Base-by-base conservation (phyloP, 2,329 filamentous ascomycete genomes). In the Phialemoniopsis sp. region DNA sequence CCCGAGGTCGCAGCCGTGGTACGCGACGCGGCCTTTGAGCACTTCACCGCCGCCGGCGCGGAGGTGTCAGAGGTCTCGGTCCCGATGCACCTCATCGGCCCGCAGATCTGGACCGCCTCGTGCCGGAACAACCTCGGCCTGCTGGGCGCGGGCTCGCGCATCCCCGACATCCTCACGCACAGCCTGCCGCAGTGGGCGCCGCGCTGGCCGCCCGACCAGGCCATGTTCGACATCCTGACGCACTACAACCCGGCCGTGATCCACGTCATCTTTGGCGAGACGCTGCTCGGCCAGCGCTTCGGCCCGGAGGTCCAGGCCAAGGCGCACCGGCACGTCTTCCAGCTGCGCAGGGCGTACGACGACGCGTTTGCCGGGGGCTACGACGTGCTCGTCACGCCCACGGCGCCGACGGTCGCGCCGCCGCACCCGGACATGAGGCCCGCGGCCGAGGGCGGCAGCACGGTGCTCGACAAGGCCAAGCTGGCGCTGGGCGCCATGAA, bases 321-420 rank as follows among this genome's bases (percentile, higher is more conserved):
- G 53, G 68, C 68, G 1, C 58, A 72, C 42, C 61, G 63, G 32
- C 66, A 71, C 40, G 64, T 67, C 1, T 62, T 64, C 36, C 55
- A 72, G 50, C 55, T 76, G 17, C 59, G 68, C 3, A 67, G 62
- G 5, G 68, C 66, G 4, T 76, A 76, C 48, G 69, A 75, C 46
- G 44, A 47, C 12, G 68, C 60, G 0, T 49, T 75, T 8, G 50
- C 54, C 17, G n/a, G n/a, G n/a, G 49, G 60, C 1, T 57, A 66
- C n/a, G 72, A 76, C 46, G 60, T 76, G 5, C 53, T 76, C 9
- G 46, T 76, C 32, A 67, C 68, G 40, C 72, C 72, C 1, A 62
- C 66, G 8, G 67, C 65, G 19, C 67, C 69, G 7, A 63, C 62
- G 1, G 64, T 72, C 2, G 70, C 63, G 1, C 63, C 62, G 37